Evolutionary conservation across 106 monocot genomes (phyloP).

Genomic region (Ottelia alismoides): DNA sequence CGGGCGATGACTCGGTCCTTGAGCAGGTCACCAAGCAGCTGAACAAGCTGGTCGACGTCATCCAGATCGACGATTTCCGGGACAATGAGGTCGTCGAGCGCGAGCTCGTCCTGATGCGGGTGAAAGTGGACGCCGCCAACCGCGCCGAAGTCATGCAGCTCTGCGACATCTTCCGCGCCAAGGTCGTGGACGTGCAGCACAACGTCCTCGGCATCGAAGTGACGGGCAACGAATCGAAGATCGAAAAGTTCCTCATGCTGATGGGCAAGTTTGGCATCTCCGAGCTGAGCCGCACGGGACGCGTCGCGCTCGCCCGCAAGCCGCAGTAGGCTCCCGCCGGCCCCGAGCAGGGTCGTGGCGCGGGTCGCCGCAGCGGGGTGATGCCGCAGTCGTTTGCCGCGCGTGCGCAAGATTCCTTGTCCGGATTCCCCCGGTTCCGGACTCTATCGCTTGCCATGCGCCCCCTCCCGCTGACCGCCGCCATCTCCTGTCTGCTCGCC

Average conservation of each 20-base stretch:
- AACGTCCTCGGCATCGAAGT: not conserved
- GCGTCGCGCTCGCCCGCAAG: not conserved
- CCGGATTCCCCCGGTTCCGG: no score
- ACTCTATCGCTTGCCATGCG: no score
- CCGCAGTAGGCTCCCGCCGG: no score
- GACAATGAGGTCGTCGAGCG: not conserved
- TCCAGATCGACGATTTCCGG: not conserved
- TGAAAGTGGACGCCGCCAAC: not conserved
- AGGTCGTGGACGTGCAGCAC: not conserved
- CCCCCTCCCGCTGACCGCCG: no score
- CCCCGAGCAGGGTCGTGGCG: no score
- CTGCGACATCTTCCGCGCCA: constrained; percentile 1
- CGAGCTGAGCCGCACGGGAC: not conserved
- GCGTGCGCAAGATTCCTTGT: no score
- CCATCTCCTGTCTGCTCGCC: no score
- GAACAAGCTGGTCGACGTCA: not conserved
- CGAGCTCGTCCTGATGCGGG: not conserved
- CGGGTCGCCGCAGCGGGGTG: no score
- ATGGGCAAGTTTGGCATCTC: not conserved
- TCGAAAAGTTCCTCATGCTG: not conserved
- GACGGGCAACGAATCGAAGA: not conserved
- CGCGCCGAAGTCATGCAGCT: not conserved
- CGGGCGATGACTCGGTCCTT: not conserved
- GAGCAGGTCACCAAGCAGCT: not conserved
- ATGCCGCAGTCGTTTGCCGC: no score